These are phyloP conservation scores for Nannochloris sp. DNA, from an alignment of 139 green algal genomes.

Conservation along the genomic window DNA sequence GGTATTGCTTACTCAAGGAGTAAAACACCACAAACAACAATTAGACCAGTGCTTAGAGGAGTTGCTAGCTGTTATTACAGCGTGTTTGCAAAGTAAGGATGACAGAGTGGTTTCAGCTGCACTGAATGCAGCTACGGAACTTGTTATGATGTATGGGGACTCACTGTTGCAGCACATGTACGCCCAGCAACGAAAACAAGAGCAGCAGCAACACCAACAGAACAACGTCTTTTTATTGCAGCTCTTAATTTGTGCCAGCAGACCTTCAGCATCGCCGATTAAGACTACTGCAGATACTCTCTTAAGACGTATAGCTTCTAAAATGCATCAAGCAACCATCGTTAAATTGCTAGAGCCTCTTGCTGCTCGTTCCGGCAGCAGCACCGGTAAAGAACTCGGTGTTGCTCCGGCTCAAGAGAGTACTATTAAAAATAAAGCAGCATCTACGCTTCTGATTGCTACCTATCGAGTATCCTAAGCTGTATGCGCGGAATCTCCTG, in stretches of 20 bases:
- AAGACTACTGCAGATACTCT: not conserved
- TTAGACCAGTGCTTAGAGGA: not conserved
- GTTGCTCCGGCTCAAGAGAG: not conserved
- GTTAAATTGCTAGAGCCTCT: not conserved
- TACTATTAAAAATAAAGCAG: not conserved
- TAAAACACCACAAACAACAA: not conserved
- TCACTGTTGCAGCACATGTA: not conserved
- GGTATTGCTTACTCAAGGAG: not conserved
- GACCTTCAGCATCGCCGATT: not conserved
- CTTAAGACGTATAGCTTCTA: not conserved
- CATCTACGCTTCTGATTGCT: not conserved
- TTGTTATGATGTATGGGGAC: not conserved
- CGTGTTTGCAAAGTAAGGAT: not conserved
- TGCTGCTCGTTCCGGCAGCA: not conserved
- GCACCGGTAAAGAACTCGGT: too few species aligned
- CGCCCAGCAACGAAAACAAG: not conserved
- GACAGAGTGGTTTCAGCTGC: not conserved
- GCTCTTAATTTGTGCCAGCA: not conserved
- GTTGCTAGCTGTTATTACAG: not conserved
- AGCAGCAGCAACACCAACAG: too few species aligned
- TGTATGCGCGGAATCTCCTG: too few species aligned
- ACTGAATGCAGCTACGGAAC: not conserved
- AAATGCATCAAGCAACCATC: not conserved
- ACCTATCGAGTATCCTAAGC: not conserved
- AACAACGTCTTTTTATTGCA: not conserved